These are phyloP conservation scores for Bipolaris victoriae DNA, from an alignment of 2,329 filamentous ascomycete species.

Conservation along the genomic window DNA sequence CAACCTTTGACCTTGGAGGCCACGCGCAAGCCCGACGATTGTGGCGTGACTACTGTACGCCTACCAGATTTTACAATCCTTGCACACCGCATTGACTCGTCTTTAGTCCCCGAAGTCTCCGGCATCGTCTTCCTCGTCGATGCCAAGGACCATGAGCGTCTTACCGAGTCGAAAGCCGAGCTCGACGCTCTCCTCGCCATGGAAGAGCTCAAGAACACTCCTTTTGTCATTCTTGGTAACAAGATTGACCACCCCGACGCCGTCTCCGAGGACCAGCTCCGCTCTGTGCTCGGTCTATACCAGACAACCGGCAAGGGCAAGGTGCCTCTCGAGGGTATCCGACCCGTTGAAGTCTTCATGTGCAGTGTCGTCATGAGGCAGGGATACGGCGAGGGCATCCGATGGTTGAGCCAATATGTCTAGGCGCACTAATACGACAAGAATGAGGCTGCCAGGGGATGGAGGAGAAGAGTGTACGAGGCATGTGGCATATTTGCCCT, in stretches of 20 bases:
- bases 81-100: conserved; percentile 10
- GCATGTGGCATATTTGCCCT: conserved; percentile 5
- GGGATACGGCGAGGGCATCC: conserved; percentile 58
- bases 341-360: conserved; percentile 89
- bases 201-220: conserved; percentile 95
- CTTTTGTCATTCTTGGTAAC: conserved; percentile 95
- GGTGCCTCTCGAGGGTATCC: conserved; percentile 46
- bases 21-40: conserved; percentile 50
- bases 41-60: conserved; percentile 49
- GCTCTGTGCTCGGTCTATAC: conserved; percentile 90
- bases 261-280: conserved; percentile 92
- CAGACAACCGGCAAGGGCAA: conserved; percentile 60
- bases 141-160: conserved; percentile 94
- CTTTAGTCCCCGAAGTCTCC: conserved; percentile 47
- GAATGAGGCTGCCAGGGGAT: neutral
- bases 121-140: conserved; percentile 98
- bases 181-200: conserved; percentile 91
- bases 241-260: conserved; percentile 99
- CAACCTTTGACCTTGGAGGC: conserved; percentile 75
- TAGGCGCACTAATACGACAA: conserved; percentile 21
- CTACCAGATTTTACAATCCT: neutral
- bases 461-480: neutral
- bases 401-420: conserved; percentile 53
- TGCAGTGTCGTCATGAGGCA: conserved; percentile 98
- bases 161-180: conserved; percentile 93